A percentile compares a stretch with the other conserved stretches of the same genome.
Evolutionary conservation across 108 stramenopile genomes (phyloP).

Genomic region (Pseudonitzschia delicatissima): DNA sequence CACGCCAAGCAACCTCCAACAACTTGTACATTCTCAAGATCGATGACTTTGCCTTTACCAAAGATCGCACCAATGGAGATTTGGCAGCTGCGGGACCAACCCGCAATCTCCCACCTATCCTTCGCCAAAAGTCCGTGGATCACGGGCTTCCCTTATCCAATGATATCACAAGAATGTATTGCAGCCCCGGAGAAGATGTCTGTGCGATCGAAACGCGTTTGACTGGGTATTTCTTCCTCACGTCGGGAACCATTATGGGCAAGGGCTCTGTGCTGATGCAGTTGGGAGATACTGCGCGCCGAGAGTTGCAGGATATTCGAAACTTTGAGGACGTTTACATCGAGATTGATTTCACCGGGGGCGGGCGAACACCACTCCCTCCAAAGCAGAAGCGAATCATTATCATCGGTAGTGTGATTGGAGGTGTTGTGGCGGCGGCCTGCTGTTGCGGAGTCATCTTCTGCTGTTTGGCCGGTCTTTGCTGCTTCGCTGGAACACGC

Average conservation of each 20-base stretch:
- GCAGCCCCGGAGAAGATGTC: neutral
- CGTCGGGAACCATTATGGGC: neutral
- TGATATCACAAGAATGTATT: neutral
- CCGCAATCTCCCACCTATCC: neutral
- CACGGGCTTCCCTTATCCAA: neutral
- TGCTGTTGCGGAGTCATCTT: neutral
- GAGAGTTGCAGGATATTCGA: neutral
- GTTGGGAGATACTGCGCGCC: neutral
- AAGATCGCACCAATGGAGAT: neutral
- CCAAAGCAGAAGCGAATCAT: neutral
- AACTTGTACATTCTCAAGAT: neutral
- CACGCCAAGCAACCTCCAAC: neutral
- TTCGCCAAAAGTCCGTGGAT: constrained; percentile 2
- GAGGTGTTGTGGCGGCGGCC: no score
- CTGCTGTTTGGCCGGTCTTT: neutral
- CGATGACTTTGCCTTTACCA: constrained; percentile 1
- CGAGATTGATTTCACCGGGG: neutral
- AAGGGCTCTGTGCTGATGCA: constrained; percentile 1
- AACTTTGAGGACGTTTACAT: constrained; percentile 1
- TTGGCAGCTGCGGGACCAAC: neutral
- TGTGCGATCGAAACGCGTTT: neutral
- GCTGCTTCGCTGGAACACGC: neutral
- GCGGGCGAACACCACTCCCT: no score
- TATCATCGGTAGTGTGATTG: neutral
- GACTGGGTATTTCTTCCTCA: constrained; percentile 1